Conservation (phyloP, 1,139 yeast species). For the Geotrichum klebahnii region DNA sequence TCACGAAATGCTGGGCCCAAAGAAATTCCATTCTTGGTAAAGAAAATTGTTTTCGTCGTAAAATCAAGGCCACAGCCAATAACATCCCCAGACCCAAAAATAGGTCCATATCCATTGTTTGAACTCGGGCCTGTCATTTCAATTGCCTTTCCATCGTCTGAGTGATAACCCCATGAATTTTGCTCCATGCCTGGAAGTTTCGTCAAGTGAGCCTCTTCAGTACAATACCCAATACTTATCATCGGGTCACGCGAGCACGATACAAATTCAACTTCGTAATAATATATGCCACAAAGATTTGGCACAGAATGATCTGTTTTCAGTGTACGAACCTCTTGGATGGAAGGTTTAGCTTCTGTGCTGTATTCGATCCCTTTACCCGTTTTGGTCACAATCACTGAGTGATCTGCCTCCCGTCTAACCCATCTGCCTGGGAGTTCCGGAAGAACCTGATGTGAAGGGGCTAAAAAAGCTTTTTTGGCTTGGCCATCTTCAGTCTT, state of each 20-base stretch:
- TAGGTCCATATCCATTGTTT: constrained; percentile 44
- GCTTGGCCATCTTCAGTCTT: not conserved
- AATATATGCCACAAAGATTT: constrained; percentile 49
- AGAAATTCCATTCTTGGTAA: constrained; percentile 75
- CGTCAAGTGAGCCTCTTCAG: constrained; percentile 32
- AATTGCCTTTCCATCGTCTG: constrained; percentile 52
- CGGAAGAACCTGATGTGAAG: constrained; percentile 24
- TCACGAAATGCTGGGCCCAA: constrained; percentile 52
- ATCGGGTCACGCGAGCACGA: constrained; percentile 25
- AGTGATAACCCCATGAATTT: constrained; percentile 55
- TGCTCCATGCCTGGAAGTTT: constrained; percentile 48
- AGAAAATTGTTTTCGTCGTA: constrained; percentile 58
- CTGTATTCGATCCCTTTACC: constrained; percentile 24
- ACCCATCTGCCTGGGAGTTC: constrained; percentile 31
- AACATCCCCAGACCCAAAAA: constrained; percentile 54
- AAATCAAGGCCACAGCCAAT: constrained; percentile 85
- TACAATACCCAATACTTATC: constrained; percentile 39
- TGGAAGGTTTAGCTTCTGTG: constrained; percentile 22
- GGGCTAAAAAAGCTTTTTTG: not conserved
- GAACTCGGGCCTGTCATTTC: constrained; percentile 42
- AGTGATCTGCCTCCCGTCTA: constrained; percentile 21
- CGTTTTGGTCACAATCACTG: constrained; percentile 19
- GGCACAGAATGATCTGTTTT: constrained; percentile 47
- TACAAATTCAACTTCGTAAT: constrained; percentile 51
- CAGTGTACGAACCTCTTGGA: constrained; percentile 30